These are phyloP conservation scores for Funneliformis geosporum DNA, from an alignment of 192 early-diverging fungal genomes.

Conservation along the genomic window DNA sequence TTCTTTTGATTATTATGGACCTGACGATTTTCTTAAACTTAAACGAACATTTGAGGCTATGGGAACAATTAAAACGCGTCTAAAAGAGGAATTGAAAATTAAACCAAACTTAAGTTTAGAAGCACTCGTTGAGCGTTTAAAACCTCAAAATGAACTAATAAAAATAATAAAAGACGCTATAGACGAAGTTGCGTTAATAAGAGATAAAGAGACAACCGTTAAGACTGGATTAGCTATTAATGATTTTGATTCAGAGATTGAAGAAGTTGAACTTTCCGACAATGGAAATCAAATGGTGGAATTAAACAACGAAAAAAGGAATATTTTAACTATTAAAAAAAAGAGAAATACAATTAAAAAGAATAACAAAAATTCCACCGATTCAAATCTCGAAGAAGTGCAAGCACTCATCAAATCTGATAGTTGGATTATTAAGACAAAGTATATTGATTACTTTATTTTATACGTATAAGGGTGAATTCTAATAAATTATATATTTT, in stretches of 20 bases:
- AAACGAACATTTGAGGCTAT: conserved; percentile 59
- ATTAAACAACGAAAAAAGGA: not conserved
- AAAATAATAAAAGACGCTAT: conserved; percentile 48
- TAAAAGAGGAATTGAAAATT: conserved; percentile 11
- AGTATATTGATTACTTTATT: not conserved
- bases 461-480: not conserved
- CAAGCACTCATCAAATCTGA: conserved; percentile 23
- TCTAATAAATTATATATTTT: not conserved
- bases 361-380: not conserved
- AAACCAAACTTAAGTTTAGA: conserved; percentile 1
- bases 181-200: conserved; percentile 46
- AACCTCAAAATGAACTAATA: conserved; percentile 46
- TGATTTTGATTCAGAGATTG: not conserved
- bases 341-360: not conserved
- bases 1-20: conserved; percentile 64
- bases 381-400: not conserved
- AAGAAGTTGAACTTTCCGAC: not conserved
- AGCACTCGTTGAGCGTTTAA: conserved; percentile 40
- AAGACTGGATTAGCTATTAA: not conserved
- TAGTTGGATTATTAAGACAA: conserved; percentile 53
- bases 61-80: conserved; percentile 41
- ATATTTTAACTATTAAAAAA: not conserved
- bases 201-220: conserved; percentile 30
- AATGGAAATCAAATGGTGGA: not conserved
- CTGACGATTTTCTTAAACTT: conserved; percentile 63